Conservation (phyloP, 306 rosid genomes). For the Castanospermum australe region DNA sequence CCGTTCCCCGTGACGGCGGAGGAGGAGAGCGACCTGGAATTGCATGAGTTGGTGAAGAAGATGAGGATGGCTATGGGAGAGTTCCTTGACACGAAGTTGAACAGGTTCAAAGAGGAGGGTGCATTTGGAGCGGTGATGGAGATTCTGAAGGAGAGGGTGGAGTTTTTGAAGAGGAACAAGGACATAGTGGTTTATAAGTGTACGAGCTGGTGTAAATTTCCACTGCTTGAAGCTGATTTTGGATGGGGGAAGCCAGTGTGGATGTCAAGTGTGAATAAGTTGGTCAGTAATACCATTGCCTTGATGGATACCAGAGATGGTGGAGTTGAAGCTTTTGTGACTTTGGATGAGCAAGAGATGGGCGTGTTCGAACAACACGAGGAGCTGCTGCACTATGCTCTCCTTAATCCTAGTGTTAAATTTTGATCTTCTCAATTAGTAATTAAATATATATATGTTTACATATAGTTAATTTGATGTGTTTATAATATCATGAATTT, state of each 20-base stretch:
- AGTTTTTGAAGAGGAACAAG: slow-evolving; percentile 4
- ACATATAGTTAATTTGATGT: background rate
- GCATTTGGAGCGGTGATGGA: slow-evolving; percentile 37
- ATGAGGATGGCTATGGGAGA: slow-evolving; percentile 36
- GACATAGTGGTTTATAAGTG: slow-evolving; percentile 30
- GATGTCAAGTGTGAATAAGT: slow-evolving; percentile 36
- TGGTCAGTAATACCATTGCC: slow-evolving; percentile 37
- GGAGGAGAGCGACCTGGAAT: slow-evolving; percentile 32
- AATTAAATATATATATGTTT: too few species aligned
- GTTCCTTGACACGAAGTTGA: slow-evolving; percentile 21
- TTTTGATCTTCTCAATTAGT: background rate
- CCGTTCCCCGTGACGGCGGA: slow-evolving; percentile 38
- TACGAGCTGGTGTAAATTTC: slow-evolving; percentile 50
- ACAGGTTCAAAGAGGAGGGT: slow-evolving; percentile 35
- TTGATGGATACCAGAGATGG: slow-evolving; percentile 44
- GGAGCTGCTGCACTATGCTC: slow-evolving; percentile 24
- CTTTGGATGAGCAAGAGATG: slow-evolving; percentile 27
- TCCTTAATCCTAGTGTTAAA: slow-evolving; percentile 13
- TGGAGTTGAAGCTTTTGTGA: slow-evolving; percentile 41
- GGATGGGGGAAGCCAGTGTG: slow-evolving; percentile 51
- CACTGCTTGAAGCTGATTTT: slow-evolving; percentile 33
- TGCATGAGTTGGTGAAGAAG: slow-evolving; percentile 32
- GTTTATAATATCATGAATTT: background rate
- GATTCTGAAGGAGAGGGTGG: slow-evolving; percentile 34
- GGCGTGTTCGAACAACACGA: background rate